Evolutionary conservation across 2,329 filamentous ascomycete genomes (phyloP).

Genomic region (Colletotrichum sp.): DNA sequence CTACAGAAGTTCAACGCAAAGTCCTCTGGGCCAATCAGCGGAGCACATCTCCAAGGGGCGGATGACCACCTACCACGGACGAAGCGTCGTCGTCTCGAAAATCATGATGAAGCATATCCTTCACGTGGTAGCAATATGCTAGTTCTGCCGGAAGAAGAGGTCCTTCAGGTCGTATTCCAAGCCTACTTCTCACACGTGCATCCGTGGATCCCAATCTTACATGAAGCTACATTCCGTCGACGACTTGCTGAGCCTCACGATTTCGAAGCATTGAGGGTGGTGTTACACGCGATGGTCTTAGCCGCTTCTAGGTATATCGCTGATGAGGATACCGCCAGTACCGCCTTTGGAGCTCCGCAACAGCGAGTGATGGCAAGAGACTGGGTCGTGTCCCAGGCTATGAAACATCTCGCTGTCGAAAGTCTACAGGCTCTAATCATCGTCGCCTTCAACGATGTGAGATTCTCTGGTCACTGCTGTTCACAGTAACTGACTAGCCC

Average conservation of each 20-base stretch:
- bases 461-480: conserved; percentile 21
- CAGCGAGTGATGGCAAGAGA: conserved; percentile 3
- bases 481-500: neutral
- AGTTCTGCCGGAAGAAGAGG: conserved; percentile 4
- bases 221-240: conserved; percentile 32
- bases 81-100: neutral
- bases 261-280: conserved; percentile 27
- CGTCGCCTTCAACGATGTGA: conserved; percentile 39
- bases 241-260: conserved; percentile 26
- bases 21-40: neutral
- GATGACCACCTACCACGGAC: neutral
- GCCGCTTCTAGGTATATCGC: conserved; percentile 29
- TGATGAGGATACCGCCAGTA: conserved; percentile 23
- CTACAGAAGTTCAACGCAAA: neutral
- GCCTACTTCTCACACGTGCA: conserved; percentile 40
- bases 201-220: conserved; percentile 43
- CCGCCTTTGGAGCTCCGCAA: neutral
- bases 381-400: conserved; percentile 31
- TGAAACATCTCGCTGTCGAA: conserved; percentile 37
- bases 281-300: conserved; percentile 39
- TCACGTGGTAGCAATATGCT: neutral
- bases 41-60: neutral
- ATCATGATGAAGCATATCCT: neutral
- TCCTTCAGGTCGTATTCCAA: conserved; percentile 29
- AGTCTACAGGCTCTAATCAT: conserved; percentile 40